Evolutionary conservation across 164 flowering plant species (phyloP).

Genomic region (Vitis cinerea): DNA sequence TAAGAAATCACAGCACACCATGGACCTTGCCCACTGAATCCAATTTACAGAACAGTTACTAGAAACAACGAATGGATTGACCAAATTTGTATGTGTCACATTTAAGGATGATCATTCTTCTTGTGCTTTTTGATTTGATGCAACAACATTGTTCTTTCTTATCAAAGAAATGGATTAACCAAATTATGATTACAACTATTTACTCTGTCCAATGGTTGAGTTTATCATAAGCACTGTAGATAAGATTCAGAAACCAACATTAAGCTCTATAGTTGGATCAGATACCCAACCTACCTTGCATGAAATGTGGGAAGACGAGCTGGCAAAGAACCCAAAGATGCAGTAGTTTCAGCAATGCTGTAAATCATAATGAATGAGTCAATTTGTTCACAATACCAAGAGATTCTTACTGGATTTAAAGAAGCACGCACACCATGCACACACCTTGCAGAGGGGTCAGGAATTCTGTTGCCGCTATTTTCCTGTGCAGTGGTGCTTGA

Average conservation of each 20-base stretch:
- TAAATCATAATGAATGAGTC: neutral
- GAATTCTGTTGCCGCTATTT: slow-evolving; percentile 16
- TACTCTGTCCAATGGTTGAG: neutral
- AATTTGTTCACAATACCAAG: neutral
- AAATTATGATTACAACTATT: neutral
- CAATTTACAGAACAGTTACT: slow-evolving; percentile 1
- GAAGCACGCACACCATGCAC: slow-evolving; percentile 3
- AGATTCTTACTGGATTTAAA: neutral
- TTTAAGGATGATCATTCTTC: no score
- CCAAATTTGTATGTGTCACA: no score
- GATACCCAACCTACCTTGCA: slow-evolving; percentile 47
- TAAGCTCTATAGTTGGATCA: neutral
- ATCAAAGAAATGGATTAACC: no score
- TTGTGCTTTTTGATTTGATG: no score
- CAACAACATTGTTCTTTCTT: no score
- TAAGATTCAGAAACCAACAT: neutral
- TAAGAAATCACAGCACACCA: slow-evolving; percentile 73
- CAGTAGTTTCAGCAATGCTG: slow-evolving; percentile 41
- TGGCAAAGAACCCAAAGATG: slow-evolving; percentile 29
- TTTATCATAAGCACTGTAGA: neutral
- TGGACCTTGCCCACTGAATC: slow-evolving; percentile 66
- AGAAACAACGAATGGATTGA: neutral
- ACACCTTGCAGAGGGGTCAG: slow-evolving; percentile 39
- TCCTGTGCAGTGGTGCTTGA: slow-evolving; percentile 12
- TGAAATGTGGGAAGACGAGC: slow-evolving; percentile 66